Conservation (phyloP, 305 asterid species). For the Fraxinus platypoda region DNA sequence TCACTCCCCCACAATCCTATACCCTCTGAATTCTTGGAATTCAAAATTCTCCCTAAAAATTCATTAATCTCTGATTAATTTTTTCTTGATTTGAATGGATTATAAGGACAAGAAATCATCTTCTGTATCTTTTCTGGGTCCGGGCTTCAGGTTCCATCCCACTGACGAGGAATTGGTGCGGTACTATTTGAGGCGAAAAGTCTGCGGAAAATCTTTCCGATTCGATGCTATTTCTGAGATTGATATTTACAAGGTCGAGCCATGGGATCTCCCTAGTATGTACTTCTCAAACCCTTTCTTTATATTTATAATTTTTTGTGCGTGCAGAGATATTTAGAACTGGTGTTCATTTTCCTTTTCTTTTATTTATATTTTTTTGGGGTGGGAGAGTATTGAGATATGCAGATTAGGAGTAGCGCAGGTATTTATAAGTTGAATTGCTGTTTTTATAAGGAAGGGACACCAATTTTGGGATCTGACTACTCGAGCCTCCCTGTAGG, state of each 20-base stretch:
- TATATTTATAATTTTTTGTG: background rate
- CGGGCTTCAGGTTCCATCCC: conserved; percentile 95
- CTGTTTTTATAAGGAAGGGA: background rate
- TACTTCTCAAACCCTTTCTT: background rate
- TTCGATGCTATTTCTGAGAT: conserved; percentile 74
- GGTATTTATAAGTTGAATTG: background rate
- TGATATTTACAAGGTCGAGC: conserved; percentile 89
- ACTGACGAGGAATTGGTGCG: conserved; percentile 95
- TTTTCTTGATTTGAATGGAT: conserved; percentile 34
- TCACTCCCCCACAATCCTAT: background rate
- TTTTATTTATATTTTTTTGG: background rate
- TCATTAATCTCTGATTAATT: background rate
- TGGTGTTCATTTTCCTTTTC: background rate
- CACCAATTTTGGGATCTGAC: background rate
- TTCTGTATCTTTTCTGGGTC: conserved; percentile 56
- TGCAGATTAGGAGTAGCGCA: background rate
- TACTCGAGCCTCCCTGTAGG: background rate
- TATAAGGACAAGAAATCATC: conserved; percentile 38
- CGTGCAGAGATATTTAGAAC: background rate
- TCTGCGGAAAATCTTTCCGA: conserved; percentile 62
- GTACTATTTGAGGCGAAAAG: conserved; percentile 77
- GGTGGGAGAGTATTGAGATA: background rate
- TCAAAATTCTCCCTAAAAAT: background rate
- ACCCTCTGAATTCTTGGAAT: background rate
- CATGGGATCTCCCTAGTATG: conserved; percentile 95